Conservation (phyloP, 208 protist species). For the Strigomonas galati region DNA sequence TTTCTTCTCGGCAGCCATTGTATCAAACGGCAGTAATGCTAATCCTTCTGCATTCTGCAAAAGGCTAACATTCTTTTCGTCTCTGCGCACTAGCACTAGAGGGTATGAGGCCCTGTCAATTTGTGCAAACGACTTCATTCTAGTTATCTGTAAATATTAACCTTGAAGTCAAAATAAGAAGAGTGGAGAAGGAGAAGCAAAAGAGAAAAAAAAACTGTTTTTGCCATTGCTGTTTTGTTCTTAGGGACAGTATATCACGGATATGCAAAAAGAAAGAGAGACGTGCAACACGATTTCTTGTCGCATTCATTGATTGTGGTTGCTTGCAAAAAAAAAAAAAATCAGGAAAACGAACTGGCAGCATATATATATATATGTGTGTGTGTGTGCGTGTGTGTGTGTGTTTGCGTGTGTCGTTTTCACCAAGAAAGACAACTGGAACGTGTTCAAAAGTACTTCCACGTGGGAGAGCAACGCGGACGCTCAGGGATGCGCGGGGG, state of each 20-base stretch:
- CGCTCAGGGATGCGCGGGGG: constrained; percentile 19
- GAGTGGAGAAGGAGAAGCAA: neutral
- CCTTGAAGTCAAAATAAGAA: too few species aligned
- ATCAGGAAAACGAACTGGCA: neutral
- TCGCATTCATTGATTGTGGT: too few species aligned
- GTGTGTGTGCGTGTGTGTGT: too few species aligned
- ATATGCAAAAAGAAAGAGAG: neutral
- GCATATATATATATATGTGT: too few species aligned
- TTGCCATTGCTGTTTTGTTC: neutral
- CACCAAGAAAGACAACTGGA: too few species aligned
- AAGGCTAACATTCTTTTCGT: neutral
- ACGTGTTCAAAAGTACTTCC: neutral
- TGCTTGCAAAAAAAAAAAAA: neutral
- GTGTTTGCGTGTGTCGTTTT: too few species aligned
- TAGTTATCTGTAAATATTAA: too few species aligned
- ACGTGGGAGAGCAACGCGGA: neutral
- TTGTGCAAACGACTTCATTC: neutral
- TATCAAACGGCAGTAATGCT: neutral
- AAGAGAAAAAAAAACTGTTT: neutral
- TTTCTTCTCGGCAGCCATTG: neutral
- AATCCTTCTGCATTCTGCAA: neutral
- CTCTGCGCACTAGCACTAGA: neutral
- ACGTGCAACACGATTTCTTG: too few species aligned
- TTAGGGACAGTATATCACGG: neutral
- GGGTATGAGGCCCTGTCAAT: neutral